Evolutionary conservation across 768 basidiomycete species (phyloP).

Genomic region (Amanita exitialis): DNA sequence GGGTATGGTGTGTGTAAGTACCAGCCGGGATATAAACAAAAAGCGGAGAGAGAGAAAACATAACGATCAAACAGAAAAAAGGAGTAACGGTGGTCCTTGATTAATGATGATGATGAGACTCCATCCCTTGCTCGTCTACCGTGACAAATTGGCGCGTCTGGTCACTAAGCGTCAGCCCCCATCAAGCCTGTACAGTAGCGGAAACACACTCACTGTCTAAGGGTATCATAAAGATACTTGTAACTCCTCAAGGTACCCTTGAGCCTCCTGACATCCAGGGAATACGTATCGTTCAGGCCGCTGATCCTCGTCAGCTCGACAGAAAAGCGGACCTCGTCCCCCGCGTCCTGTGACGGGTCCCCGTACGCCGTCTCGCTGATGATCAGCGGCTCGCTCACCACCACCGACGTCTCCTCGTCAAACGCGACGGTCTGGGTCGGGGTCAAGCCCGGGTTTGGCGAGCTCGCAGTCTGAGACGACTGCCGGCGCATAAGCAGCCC

Average conservation of each 20-base stretch:
- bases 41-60: constrained; percentile 9
- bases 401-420: constrained; percentile 37
- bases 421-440: constrained; percentile 16
- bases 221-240: constrained; percentile 82
- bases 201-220: constrained; percentile 61
- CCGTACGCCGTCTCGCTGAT: constrained; percentile 64
- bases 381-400: constrained; percentile 32
- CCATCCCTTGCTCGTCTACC: constrained; percentile 14
- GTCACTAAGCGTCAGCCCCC: not conserved
- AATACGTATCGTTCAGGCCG: constrained; percentile 83
- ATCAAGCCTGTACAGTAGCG: not conserved
- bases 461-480: constrained; percentile 65
- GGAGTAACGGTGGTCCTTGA: not conserved
- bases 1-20: constrained; percentile 6
- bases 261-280: constrained; percentile 83
- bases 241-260: constrained; percentile 92
- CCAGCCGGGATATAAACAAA: constrained; percentile 12
- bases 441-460: constrained; percentile 13
- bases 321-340: constrained; percentile 94
- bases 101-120: not conserved
- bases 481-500: constrained; percentile 87
- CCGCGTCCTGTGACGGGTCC: constrained; percentile 68
- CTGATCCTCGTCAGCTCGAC: constrained; percentile 90
- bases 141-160: constrained; percentile 37
- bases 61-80: constrained; percentile 7